Conservation (phyloP, 2,329 filamentous ascomycete genomes). For the Fusarium beomiforme region DNA sequence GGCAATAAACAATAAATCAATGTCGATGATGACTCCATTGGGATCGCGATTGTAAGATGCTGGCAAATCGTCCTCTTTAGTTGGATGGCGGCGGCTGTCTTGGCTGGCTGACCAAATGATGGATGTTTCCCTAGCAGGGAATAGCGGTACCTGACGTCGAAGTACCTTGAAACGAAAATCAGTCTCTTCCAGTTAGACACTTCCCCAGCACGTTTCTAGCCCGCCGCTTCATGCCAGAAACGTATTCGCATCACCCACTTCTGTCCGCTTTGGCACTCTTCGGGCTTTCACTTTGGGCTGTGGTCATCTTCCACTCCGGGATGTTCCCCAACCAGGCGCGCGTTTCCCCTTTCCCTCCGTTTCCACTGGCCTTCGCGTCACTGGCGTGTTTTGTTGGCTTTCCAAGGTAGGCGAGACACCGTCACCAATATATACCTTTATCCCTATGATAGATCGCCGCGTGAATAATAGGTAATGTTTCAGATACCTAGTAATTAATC, state of each 20-base stretch:
- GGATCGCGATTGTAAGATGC: slow-evolving; percentile 28
- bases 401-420: not conserved
- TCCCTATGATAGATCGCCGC: not conserved
- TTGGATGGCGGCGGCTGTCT: slow-evolving; percentile 6
- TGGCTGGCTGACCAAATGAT: slow-evolving; percentile 20
- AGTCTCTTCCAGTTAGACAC: slow-evolving; percentile 33
- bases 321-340: slow-evolving; percentile 34
- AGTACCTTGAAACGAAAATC: slow-evolving; percentile 36
- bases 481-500: not conserved
- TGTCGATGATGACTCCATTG: slow-evolving; percentile 18
- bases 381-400: slow-evolving; percentile 11
- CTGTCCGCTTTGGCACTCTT: slow-evolving; percentile 41
- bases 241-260: slow-evolving; percentile 40
- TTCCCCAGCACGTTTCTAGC: slow-evolving; percentile 39
- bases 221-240: slow-evolving; percentile 39
- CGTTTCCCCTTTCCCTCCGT: slow-evolving; percentile 31
- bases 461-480: not conserved
- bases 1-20: slow-evolving; percentile 12
- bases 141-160: slow-evolving; percentile 23
- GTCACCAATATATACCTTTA: slow-evolving; percentile 8
- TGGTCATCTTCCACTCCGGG: slow-evolving; percentile 18
- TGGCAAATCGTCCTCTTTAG: slow-evolving; percentile 8
- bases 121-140: slow-evolving; percentile 23
- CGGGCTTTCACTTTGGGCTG: slow-evolving; percentile 35
- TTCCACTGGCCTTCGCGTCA: slow-evolving; percentile 18